Conservation (phyloP, 1,139 yeast species). For the Zygosaccharomyces sapae region DNA sequence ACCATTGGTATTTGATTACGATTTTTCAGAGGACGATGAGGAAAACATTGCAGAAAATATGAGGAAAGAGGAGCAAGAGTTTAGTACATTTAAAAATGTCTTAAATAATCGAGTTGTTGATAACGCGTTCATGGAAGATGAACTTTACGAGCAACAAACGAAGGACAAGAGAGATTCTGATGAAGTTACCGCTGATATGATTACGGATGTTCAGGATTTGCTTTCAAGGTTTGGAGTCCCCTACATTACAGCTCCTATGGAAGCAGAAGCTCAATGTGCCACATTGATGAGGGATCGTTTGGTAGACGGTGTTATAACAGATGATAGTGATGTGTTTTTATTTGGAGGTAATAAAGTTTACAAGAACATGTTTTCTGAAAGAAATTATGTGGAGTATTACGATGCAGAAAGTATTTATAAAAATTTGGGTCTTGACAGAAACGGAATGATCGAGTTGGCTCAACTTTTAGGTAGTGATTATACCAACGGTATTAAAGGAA, state of each 20-base stretch:
- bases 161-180: constrained; percentile 84
- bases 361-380: constrained; percentile 92
- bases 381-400: constrained; percentile 87
- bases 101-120: constrained; percentile 37
- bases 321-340: constrained; percentile 93
- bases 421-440: constrained; percentile 62
- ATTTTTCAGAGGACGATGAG: constrained; percentile 75
- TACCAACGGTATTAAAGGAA: constrained; percentile 83
- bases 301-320: constrained; percentile 95
- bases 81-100: constrained; percentile 54
- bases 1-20: constrained; percentile 47
- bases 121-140: constrained; percentile 34
- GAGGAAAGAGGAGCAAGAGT: constrained; percentile 66
- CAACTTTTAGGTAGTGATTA: constrained; percentile 87
- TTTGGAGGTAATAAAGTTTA: constrained; percentile 87
- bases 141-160: constrained; percentile 48
- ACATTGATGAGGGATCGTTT: constrained; percentile 58
- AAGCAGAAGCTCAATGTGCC: constrained; percentile 98
- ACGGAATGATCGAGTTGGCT: constrained; percentile 71
- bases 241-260: constrained; percentile 92
- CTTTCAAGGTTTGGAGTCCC: constrained; percentile 88
- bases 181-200: constrained; percentile 83
- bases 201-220: constrained; percentile 83
- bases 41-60: constrained; percentile 58
- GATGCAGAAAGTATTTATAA: constrained; percentile 53